Percentiles rank a stretch among this genome's conserved stretches.
Evolutionary conservation across 2,329 filamentous ascomycete species (phyloP).

Genomic region (Ceratocystis harringtonii): DNA sequence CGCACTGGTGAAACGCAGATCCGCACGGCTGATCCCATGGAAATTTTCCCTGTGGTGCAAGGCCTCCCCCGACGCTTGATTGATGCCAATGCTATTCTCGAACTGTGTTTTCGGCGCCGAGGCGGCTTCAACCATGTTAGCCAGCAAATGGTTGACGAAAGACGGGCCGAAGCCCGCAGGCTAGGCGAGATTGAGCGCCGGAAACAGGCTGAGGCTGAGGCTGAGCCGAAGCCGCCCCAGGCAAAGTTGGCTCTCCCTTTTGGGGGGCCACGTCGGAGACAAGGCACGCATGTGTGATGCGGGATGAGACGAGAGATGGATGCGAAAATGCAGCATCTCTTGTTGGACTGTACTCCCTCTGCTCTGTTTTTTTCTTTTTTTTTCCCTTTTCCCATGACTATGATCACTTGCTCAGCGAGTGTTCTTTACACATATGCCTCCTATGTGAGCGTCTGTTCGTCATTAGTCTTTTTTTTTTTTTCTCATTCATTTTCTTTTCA

Average conservation of each 20-base stretch:
- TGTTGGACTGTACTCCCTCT: too few relatives aligned
- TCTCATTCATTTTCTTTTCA: slow-evolving; percentile 13
- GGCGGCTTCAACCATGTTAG: slow-evolving; percentile 71
- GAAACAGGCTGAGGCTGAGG: slow-evolving; percentile 18
- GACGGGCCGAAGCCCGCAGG: slow-evolving; percentile 52
- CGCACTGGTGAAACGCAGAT: slow-evolving; percentile 75
- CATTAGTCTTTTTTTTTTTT: slow-evolving; percentile 12
- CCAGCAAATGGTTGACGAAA: slow-evolving; percentile 65
- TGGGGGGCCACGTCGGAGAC: slow-evolving; percentile 18
- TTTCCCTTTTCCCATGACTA: slow-evolving; percentile 10
- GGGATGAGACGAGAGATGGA: neutral
- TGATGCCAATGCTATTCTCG: slow-evolving; percentile 69
- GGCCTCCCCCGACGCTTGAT: slow-evolving; percentile 65
- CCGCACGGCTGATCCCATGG: slow-evolving; percentile 73
- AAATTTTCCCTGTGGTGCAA: slow-evolving; percentile 91
- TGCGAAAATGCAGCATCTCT: too few relatives aligned
- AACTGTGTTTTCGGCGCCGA: slow-evolving; percentile 64
- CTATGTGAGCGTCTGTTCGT: neutral
- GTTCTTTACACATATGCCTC: neutral
- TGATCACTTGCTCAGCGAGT: slow-evolving; percentile 19
- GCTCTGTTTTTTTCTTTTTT: slow-evolving; percentile 10
- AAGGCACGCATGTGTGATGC: slow-evolving; percentile 19
- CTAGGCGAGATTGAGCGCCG: slow-evolving; percentile 32
- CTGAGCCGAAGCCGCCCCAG: neutral
- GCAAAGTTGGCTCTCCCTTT: neutral